Evolutionary conservation across 2,329 filamentous ascomycete genomes (phyloP), one percentile per base, ranked within the genome.

Genomic region (Pestalotiopsis sp.): DNA sequence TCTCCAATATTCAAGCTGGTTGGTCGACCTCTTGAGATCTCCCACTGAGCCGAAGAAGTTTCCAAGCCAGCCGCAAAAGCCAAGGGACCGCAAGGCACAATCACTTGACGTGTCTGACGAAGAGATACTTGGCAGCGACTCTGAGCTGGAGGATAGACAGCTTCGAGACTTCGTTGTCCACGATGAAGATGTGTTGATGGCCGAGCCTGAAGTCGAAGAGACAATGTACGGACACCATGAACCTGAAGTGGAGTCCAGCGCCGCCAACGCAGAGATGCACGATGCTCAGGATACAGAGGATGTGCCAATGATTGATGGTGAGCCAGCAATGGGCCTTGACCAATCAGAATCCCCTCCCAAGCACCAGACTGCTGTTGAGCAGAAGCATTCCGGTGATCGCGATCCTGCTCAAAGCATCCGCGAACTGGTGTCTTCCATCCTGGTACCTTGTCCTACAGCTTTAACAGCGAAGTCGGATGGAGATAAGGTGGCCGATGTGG

Each of bases 1-100:
- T 67, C 86, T 87, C 63, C 82, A 91, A 73, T 78, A 87, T 52
- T 77, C 85, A 9, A 74, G 76, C 7, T 91, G 87, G 87, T 76
- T 82, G 3, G 80, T 87, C n/a, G 72, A 77, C 6, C 72, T 87
- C 27, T 79, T 90, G 4, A 78, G 79, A 52, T 81, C 81, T 20
- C 81, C 73, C 4, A 66, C 80, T 14, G 79, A 80, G 61, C 83
- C 84, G 0, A 78, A 81, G 3, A 83, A 81, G 65, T 76, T 75
- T 13, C 71, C 74, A 17, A 69, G 68, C 78, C 20, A 73, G 71
- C 23, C 71, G 66, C 11, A 41, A 73, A 66, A 31, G 71, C 57
- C 31, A 68, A 65, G 77, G 83, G 71, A 73, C 4, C 20, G 20
- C 17, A 36, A 31, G 27, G 40, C 25, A 64, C 27, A 36, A 6